Evolutionary conservation across 306 rosid genomes (phyloP).

Genomic region (Cucumis sativus): Cucumber_9930_V3 NC_026660.2:2556501-2557000

Average conservation of each 20-base stretch:
- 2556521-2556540: constrained; percentile 57
- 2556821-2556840: background rate
- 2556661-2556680: constrained; percentile 32
- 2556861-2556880: background rate
- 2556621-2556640: constrained; percentile 48
- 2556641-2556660: constrained; percentile 69
- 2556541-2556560: constrained; percentile 19
- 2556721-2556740: background rate
- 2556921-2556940: too few relatives aligned
- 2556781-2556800: background rate
- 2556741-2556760: background rate
- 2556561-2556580: constrained; percentile 17
- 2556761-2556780: background rate
- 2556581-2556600: constrained; percentile 12
- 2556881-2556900: background rate
- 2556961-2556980: too few relatives aligned
- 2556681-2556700: background rate
- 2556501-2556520: constrained; percentile 21
- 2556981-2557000: too few relatives aligned
- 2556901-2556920: background rate
- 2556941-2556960: too few relatives aligned
- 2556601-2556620: background rate
- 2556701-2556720: constrained; percentile 24
- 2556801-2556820: background rate
- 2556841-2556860: background rate